Evolutionary conservation across 345 rosid species (phyloP), one percentile per base, ranked within the genome.

Genomic region (Lumnitzera racemosa): DNA sequence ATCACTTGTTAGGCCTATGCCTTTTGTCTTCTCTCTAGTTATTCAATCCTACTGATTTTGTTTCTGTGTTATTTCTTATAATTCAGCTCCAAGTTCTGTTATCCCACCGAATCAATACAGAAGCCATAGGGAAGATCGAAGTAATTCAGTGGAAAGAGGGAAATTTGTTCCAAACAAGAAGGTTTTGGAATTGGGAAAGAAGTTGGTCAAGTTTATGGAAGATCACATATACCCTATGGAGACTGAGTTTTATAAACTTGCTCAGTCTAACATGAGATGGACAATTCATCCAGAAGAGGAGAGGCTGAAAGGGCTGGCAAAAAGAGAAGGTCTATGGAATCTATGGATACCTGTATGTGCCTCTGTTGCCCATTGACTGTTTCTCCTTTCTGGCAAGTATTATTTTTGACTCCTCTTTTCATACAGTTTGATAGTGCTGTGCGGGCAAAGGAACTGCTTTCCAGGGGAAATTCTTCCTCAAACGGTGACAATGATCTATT

Each of bases 231-330:
- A 90, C 65, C 96, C 96, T 5, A 67, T 81, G 90, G 99, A 94
- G 75, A 67, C 41, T 3, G 95, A 90, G 64, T 94, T 94, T 64
- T 66, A 68, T 60, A 83, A 83, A 75, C 95, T 81, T 66, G 92
- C 96, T 63, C 83, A 73, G 59, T 90, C 97, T 46, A 70, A 80
- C 51, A 63, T 53, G 17, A 84, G 97, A 12, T 94, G 99, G 99
- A 88, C 90, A 0, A 49, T 88, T 69, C 97, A 90, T 78, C 97
- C 97, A 2, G 85, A 80, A 74, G 99, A 94, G 82, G 97, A 94
- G 76, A 86, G 73, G 73, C 65, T 90, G 63, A 94, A 86, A 74
- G 90, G 81, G 53, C 59, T 88, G 78, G 99, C 99, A 49, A 90
- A 81, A 83, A 86, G 74, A 83, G 85, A 86, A 72, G 95, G 96